Evolutionary conservation across 768 basidiomycete genomes (phyloP), one percentile per base, ranked within the genome.

Genomic region (Albatrellus ellisii): DNA sequence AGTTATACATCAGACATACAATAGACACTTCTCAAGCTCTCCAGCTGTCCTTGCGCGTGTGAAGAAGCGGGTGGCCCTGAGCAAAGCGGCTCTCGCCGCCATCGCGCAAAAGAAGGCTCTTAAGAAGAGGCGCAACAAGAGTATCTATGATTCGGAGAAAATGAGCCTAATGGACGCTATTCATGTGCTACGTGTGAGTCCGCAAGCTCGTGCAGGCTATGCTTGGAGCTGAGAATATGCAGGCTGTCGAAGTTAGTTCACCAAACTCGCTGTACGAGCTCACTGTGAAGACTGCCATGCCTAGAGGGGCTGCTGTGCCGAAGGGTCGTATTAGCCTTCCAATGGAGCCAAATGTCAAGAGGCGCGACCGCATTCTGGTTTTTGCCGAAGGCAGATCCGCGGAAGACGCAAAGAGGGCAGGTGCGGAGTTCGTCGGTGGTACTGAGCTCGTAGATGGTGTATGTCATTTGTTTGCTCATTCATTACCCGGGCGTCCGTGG

Each of bases 371-470:
- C 42, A 79, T 98, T 41, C 70, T 95, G n/a, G 90, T 94, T 24
- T 97, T 98, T 53, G 91, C 91, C 3, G 86, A 90, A 51, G 88
- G 88, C 4, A 67, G 76, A 43, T 68, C 73, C 39, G 87, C 82
- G 14, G 84, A 87, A 15, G 78, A 84, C 21, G 95, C 95, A 0
- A 79, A 72, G 59, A 73, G 68, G 32, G 87, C 88, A 4, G 95
- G 95, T 5, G 95, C 92, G 1, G 76, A 89, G 46, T 73, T 83
- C 46, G 87, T 97, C 12, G 95, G 95, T 35, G 94, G 91, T 22
- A 67, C 73, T 33, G 95, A 98, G 53, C 66, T 99, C 4, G 75
- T 89, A 42, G 82, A 88, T n/a, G 77, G 77, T 43, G 89, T 90
- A 53, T 18, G 82, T 70, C n/a, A 9, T 21, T 31, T 49, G 42